These are phyloP conservation scores for Prunus mume DNA, from an alignment of 306 rosid genomes.

Conservation along the genomic window DNA sequence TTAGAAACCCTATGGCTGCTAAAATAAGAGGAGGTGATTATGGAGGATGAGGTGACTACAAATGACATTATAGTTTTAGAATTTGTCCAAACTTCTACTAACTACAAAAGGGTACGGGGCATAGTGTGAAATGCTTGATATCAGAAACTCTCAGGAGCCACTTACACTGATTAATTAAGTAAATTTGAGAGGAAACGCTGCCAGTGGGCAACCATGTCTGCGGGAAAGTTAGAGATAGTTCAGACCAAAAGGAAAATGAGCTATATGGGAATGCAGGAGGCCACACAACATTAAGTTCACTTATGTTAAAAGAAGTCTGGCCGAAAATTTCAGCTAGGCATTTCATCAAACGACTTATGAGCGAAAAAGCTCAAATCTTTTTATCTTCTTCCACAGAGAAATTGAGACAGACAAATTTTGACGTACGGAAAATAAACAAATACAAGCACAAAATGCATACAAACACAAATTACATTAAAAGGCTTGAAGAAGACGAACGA, in stretches of 20 bases:
- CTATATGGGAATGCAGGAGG: too few relatives aligned
- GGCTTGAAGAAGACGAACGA: neutral
- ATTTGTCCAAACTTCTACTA: neutral
- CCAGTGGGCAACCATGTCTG: conserved; percentile 19
- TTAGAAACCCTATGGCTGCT: conserved; percentile 20
- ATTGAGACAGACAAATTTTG: neutral
- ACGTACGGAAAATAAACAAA: neutral
- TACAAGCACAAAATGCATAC: neutral
- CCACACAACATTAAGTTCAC: too few relatives aligned
- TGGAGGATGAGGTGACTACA: conserved; percentile 37
- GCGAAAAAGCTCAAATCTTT: neutral
- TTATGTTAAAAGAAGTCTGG: neutral
- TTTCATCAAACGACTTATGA: conserved; percentile 10
- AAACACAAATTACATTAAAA: neutral
- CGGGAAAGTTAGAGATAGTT: conserved; percentile 1
- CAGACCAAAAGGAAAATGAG: neutral
- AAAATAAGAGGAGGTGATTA: conserved; percentile 37
- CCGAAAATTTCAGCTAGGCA: conserved; percentile 9
- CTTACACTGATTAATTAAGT: neutral
- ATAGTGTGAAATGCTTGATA: neutral
- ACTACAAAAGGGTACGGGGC: neutral
- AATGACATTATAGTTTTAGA: conserved; percentile 49
- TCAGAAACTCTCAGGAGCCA: neutral
- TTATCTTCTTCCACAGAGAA: too few relatives aligned
- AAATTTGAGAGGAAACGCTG: neutral